phyloP scores from a whole-genome alignment of 345 rosid species.

The Mangifera indica region DNA sequence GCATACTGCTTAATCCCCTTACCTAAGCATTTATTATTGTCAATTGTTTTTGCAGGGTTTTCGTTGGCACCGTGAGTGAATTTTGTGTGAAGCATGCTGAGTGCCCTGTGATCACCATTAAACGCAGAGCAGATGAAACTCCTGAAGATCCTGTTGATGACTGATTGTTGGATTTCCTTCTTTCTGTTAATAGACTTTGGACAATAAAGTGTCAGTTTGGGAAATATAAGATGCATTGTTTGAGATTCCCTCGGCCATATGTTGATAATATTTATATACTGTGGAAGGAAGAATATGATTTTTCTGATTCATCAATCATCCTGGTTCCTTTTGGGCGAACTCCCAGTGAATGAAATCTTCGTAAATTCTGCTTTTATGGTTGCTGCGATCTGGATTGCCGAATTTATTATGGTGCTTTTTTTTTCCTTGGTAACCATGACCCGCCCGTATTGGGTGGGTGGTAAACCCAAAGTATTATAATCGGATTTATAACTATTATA shows the following conservation, averaged over 20 bases:
- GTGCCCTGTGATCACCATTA: slow-evolving; percentile 84
- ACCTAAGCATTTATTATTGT: background rate
- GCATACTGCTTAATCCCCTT: background rate
- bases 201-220: background rate
- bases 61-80: slow-evolving; percentile 94
- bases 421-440: too few species aligned
- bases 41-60: slow-evolving; percentile 59
- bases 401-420: background rate
- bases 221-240: background rate
- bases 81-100: slow-evolving; percentile 95
- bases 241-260: background rate
- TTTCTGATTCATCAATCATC: background rate
- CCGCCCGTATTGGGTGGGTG: too few species aligned
- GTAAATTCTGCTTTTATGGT: background rate
- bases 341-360: background rate
- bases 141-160: slow-evolving; percentile 97
- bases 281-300: background rate
- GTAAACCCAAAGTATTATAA: too few species aligned
- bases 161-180: slow-evolving; percentile 24
- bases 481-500: too few species aligned
- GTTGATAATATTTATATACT: background rate
- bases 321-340: background rate
- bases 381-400: background rate
- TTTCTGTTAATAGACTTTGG: slow-evolving; percentile 9
- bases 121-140: slow-evolving; percentile 73